phyloP scores from a whole-genome alignment of 495 filamentous ascomycete species.

The Xylaria grammica region DNA sequence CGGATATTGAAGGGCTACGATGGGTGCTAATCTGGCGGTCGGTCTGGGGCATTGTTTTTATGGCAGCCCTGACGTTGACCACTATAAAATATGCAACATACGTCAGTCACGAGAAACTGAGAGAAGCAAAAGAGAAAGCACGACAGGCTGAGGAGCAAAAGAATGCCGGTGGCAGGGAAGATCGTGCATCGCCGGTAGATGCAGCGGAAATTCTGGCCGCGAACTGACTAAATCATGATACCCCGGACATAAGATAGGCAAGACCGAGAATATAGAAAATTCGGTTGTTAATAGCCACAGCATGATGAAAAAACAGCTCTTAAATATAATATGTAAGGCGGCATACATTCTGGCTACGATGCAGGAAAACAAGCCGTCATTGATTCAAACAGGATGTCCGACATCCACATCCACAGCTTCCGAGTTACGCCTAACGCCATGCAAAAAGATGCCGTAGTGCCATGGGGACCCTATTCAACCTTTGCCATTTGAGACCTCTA shows the following conservation, averaged over 20 bases:
- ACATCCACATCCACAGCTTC: too few species aligned
- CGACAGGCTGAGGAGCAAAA: constrained; percentile 40
- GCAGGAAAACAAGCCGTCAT: not conserved
- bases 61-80: constrained; percentile 54
- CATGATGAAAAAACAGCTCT: not conserved
- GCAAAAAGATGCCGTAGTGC: constrained; percentile 2
- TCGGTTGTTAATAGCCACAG: not conserved
- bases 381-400: not conserved
- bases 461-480: not conserved
- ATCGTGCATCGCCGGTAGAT: constrained; percentile 43
- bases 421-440: constrained; percentile 19
- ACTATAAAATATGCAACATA: constrained; percentile 56
- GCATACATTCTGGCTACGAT: not conserved
- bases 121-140: constrained; percentile 41
- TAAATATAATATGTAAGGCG: not conserved
- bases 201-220: constrained; percentile 55
- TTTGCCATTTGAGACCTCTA: not conserved
- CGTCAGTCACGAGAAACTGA: constrained; percentile 47
- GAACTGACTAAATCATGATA: constrained; percentile 41
- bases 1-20: constrained; percentile 85
- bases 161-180: constrained; percentile 43
- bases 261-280: constrained; percentile 19
- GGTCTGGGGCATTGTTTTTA: constrained; percentile 75
- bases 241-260: constrained; percentile 32
- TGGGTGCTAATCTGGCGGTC: constrained; percentile 91